Conservation (phyloP, 192 early-diverging fungal genomes). For the Entophlyctis luteolus region DNA sequence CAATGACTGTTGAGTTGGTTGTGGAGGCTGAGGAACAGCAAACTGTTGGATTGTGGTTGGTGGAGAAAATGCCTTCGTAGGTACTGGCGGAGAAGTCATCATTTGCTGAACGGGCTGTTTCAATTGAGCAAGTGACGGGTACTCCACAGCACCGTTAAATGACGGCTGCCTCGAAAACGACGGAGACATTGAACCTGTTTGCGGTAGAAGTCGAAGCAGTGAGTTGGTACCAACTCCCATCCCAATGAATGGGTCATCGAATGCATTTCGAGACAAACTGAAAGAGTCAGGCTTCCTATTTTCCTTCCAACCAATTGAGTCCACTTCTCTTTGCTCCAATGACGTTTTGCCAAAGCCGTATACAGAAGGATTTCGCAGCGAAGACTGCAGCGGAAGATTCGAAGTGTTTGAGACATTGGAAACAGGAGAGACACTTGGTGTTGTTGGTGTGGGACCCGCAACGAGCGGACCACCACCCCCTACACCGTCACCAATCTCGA, state of each 20-base stretch:
- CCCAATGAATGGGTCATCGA: slow-evolving; percentile 36
- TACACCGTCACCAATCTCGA: slow-evolving; percentile 42
- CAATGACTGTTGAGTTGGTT: background rate
- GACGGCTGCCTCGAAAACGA: slow-evolving; percentile 3
- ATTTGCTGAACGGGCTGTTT: background rate
- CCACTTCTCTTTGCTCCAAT: too few relatives aligned
- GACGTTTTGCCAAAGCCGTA: too few relatives aligned
- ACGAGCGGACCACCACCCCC: slow-evolving; percentile 11
- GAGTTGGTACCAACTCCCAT: background rate
- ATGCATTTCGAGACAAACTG: slow-evolving; percentile 12
- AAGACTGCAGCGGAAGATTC: too few relatives aligned
- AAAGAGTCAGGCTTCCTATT: too few relatives aligned
- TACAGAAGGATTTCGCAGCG: too few relatives aligned
- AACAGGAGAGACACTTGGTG: too few relatives aligned
- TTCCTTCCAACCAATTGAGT: too few relatives aligned
- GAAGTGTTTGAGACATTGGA: too few relatives aligned
- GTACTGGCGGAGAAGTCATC: slow-evolving; percentile 13
- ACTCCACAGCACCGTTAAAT: slow-evolving; percentile 6
- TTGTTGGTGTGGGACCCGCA: too few relatives aligned
- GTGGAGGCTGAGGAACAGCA: background rate
- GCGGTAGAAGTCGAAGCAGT: background rate
- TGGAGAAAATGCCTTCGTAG: slow-evolving; percentile 16
- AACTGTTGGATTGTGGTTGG: slow-evolving; percentile 9
- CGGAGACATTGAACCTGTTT: background rate
- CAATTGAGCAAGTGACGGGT: slow-evolving; percentile 5